Evolutionary conservation across 352 stramenopile genomes (phyloP).

Genomic region (Globisporangium barbulae): DNA sequence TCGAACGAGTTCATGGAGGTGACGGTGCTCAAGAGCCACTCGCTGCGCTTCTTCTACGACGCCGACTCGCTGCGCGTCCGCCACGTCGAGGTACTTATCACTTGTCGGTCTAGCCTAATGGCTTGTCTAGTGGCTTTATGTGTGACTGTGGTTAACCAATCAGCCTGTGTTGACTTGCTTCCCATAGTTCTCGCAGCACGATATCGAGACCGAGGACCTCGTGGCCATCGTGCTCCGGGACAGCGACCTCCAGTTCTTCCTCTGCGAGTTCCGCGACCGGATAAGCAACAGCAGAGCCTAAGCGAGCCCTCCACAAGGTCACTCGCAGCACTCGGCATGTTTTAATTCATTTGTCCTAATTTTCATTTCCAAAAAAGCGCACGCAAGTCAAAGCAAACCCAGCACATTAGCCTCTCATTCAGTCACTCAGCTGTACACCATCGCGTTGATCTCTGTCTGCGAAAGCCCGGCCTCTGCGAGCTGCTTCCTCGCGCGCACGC

Average conservation of each 20-base stretch:
- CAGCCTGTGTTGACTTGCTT: not conserved
- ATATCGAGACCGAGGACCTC: conserved; percentile 40
- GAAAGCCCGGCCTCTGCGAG: conserved; percentile 48
- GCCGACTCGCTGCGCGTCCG: conserved; percentile 46
- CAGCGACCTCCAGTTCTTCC: conserved; percentile 55
- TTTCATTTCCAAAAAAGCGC: not conserved
- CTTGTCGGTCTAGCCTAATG: conserved; percentile 4
- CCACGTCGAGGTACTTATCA: conserved; percentile 43
- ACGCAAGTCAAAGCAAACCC: not conserved
- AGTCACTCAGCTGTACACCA: conserved; percentile 8
- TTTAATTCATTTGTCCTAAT: not conserved
- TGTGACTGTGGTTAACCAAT: conserved; percentile 4
- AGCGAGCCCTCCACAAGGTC: not conserved
- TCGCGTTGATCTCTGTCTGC: conserved; percentile 31
- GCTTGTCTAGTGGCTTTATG: not conserved
- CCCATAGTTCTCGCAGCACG: conserved; percentile 24
- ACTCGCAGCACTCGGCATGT: not conserved
- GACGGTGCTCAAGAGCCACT: conserved; percentile 44
- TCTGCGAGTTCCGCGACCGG: conserved; percentile 60
- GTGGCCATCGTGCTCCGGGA: conserved; percentile 49
- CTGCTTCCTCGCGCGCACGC: conserved; percentile 46
- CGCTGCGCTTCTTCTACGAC: conserved; percentile 58
- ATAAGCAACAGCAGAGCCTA: conserved; percentile 18
- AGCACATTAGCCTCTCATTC: not conserved
- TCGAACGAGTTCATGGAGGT: conserved; percentile 63